phyloP scores from a whole-genome alignment of 1,284 basidiomycete genomes.

The Lentinus polychrous region DNA sequence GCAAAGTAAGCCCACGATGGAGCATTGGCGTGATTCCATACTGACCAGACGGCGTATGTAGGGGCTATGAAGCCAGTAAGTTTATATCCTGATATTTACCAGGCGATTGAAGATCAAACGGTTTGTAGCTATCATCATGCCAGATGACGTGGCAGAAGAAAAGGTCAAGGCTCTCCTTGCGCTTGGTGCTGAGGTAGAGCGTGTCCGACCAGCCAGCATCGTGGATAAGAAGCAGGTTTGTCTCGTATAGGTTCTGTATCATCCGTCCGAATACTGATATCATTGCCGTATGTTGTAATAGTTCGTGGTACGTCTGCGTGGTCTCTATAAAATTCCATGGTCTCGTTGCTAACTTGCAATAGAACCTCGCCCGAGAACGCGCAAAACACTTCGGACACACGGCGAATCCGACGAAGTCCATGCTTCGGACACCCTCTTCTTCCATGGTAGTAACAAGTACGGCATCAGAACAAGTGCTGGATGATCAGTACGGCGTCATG shows the following conservation, averaged over 20 bases:
- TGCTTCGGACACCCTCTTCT: constrained; percentile 20
- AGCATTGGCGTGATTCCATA: neutral
- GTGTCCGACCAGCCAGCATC: constrained; percentile 83
- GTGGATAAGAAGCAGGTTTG: constrained; percentile 90
- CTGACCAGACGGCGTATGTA: constrained; percentile 21
- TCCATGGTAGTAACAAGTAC: constrained; percentile 55
- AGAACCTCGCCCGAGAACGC: constrained; percentile 79
- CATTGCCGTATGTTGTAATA: neutral
- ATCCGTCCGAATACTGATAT: neutral
- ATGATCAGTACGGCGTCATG: constrained; percentile 31
- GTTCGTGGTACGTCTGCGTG: constrained; percentile 21
- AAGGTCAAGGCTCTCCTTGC: constrained; percentile 82
- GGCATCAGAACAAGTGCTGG: constrained; percentile 27
- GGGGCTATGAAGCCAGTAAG: constrained; percentile 75
- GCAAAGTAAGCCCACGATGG: constrained; percentile 58
- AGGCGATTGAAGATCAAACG: neutral
- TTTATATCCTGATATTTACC: neutral
- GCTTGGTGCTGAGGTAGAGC: constrained; percentile 84
- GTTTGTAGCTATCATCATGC: constrained; percentile 80
- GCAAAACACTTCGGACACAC: constrained; percentile 66
- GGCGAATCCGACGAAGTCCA: constrained; percentile 21
- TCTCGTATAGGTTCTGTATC: constrained; percentile 13
- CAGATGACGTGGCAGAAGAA: constrained; percentile 89
- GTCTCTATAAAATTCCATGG: neutral
- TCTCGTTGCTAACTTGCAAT: constrained; percentile 6